Base-by-base conservation (phyloP, 139 green algal genomes). In the Spirogloea muscicola region DNA sequence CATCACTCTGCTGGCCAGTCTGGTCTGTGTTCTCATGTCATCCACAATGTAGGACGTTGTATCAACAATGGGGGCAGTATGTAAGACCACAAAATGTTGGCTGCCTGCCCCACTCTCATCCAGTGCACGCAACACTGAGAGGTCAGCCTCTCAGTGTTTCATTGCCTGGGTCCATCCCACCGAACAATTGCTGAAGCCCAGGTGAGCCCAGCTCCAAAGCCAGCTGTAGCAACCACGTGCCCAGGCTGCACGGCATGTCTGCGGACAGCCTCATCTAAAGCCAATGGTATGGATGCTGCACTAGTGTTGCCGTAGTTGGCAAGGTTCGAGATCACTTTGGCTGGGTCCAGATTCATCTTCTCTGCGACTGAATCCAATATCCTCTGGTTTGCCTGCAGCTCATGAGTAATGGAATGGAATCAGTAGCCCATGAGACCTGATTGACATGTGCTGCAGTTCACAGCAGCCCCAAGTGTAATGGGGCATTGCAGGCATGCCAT, bases 261-360 rank as follows among this genome's bases (percentile, higher is more conserved):
- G 0, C 90, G 80, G 39, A 99, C 94, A 3, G 91, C 92, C 78
- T 97, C 94, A 64, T 96, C 91, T 6, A 98, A 84, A 2, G 89
- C 94, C 5, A 99, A 79, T 0, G 94, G 94, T 42, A 99, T 96
- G 68, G 90, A 96, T 31, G 89, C 94, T 0, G 94, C 94, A 16
- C 78, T 91, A 42, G 94, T 99, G 89, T 99, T 99, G 79, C 94
- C 94, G 69, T 97, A 98, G 79, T 95, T 84, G 1, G 81, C 71
- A 9, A 96, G 79, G 65, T 96, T 96, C 61, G 76, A 88, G 1
- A 96, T 82, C 18, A 95, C 91, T 49, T 79, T 86, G 3, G 86
- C 86, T 9, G 74, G 25, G 0, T 85, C 67, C 18, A 98, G 79
- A 1, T 84, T 84, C 29, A 98, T 76, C 34, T 91, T 81, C 51